Evolutionary conservation across 2,329 filamentous ascomycete species (phyloP).

Genomic region (Aspergillus sp.): DNA sequence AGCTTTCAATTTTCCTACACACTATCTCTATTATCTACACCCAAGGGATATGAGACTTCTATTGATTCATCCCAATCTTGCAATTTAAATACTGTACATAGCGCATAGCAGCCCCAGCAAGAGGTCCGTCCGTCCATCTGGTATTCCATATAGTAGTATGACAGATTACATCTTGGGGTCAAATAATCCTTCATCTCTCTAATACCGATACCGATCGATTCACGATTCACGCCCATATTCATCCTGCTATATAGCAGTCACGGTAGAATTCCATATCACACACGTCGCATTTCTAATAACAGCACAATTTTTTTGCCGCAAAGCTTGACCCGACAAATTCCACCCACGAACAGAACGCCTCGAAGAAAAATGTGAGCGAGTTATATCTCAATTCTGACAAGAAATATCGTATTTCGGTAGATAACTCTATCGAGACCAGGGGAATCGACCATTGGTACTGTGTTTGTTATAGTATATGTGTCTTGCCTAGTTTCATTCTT

Average conservation of each 20-base stretch:
- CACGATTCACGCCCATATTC: neutral
- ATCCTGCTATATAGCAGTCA: neutral
- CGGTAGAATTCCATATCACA: neutral
- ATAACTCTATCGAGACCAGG: neutral
- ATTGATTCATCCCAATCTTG: neutral
- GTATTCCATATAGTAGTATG: neutral
- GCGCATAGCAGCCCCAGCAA: neutral
- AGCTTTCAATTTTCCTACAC: neutral
- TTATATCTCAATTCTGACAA: neutral
- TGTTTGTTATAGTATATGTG: neutral
- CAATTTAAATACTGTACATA: conserved; percentile 5
- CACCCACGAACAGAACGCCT: conserved; percentile 1
- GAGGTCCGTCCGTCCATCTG: neutral
- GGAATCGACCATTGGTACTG: neutral
- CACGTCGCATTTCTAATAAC: neutral
- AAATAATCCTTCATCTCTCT: neutral
- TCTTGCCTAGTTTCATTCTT: neutral
- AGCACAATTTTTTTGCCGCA: neutral
- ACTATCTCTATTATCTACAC: neutral
- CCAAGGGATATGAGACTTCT: neutral
- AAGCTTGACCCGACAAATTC: neutral
- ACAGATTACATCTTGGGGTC: neutral
- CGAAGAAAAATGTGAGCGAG: neutral
- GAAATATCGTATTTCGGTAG: neutral
- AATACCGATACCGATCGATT: neutral